Evolutionary conservation across 2,329 filamentous ascomycete species (phyloP).

Genomic region (Microascus cirrosus): DNA sequence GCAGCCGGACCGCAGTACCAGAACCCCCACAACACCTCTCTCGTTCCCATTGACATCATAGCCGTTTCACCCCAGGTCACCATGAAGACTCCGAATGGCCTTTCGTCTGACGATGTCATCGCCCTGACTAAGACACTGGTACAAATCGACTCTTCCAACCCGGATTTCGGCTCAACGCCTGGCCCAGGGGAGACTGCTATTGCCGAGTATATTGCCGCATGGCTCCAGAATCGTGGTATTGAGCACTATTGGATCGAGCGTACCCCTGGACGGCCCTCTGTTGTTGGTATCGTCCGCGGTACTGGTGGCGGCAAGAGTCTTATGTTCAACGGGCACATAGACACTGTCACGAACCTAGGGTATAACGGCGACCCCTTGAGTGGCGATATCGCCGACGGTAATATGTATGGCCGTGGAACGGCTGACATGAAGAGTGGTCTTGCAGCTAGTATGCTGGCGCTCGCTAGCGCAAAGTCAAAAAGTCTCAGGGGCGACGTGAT

Average conservation of each 20-base stretch:
- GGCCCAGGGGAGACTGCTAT: conserved; percentile 34
- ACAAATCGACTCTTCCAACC: conserved; percentile 37
- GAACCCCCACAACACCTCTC: background rate
- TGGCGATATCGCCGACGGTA: conserved; percentile 25
- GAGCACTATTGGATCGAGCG: conserved; percentile 37
- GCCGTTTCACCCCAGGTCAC: background rate
- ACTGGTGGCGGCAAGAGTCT: conserved; percentile 32
- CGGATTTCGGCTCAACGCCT: conserved; percentile 24
- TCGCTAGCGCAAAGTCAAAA: conserved; percentile 25
- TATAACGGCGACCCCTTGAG: conserved; percentile 33
- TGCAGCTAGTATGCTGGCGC: conserved; percentile 30
- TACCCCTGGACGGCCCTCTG: conserved; percentile 32
- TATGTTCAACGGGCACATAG: conserved; percentile 42
- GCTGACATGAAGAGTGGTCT: conserved; percentile 42
- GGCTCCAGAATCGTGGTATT: conserved; percentile 38
- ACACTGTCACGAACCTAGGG: conserved; percentile 36
- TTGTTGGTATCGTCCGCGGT: conserved; percentile 35
- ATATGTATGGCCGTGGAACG: conserved; percentile 32
- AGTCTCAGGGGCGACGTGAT: conserved; percentile 35
- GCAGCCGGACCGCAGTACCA: background rate
- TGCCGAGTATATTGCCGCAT: conserved; percentile 32
- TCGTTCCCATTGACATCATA: background rate
- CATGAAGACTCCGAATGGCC: background rate
- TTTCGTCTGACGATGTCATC: conserved; percentile 24
- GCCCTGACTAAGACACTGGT: conserved; percentile 30